Percentiles rank a stretch among this genome's conserved stretches.
phyloP scores from a whole-genome alignment of 148 eudicot species.

The Tetragonia tetragonoides region DNA sequence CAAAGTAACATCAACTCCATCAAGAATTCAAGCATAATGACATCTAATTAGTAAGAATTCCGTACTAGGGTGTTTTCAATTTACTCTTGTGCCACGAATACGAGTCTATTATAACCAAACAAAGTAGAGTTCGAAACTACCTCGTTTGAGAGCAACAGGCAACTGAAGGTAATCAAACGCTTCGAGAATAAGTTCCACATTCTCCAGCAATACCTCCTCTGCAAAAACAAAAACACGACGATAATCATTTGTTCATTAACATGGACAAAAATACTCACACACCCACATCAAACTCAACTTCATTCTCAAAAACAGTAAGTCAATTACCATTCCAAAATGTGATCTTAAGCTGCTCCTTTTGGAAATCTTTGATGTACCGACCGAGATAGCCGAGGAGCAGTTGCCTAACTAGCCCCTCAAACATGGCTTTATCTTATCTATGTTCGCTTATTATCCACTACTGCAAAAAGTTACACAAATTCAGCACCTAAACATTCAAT shows the following conservation, averaged over 20 bases:
- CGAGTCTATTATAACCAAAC: background rate
- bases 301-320: background rate
- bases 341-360: slow-evolving; percentile 90
- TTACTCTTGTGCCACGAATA: too few species aligned
- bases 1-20: background rate
- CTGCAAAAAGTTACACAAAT: background rate
- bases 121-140: slow-evolving; percentile 22
- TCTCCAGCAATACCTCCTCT: slow-evolving; percentile 87
- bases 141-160: slow-evolving; percentile 84
- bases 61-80: too few species aligned
- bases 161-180: slow-evolving; percentile 92
- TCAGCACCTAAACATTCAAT: background rate
- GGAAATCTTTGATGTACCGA: slow-evolving; percentile 77
- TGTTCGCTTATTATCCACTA: background rate
- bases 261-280: background rate
- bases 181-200: slow-evolving; percentile 92
- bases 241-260: background rate
- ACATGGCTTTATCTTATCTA: slow-evolving; percentile 42
- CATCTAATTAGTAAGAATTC: background rate
- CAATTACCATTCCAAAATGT: slow-evolving; percentile 71
- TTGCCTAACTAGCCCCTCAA: slow-evolving; percentile 83
- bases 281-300: background rate
- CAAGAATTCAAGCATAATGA: background rate
- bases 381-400: slow-evolving; percentile 84
- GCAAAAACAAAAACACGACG: slow-evolving; percentile 22